Base-by-base conservation (phyloP, 805 yeast genomes). In the Kluyveromyces starmeri region DNA sequence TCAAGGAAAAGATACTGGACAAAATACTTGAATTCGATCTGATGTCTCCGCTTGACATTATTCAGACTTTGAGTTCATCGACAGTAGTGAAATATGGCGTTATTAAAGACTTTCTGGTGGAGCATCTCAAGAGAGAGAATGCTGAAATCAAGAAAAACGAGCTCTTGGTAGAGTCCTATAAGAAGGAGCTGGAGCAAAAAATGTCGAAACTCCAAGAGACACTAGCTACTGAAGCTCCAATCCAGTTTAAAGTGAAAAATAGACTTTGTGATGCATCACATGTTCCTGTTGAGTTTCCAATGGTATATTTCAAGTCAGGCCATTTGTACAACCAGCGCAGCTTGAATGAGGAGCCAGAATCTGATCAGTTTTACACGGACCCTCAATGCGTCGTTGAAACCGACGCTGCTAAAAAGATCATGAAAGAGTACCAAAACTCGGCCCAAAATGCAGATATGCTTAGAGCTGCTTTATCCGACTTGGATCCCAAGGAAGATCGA, bases 251-350 rank as follows among this genome's bases (percentile, higher is more conserved):
- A 22, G 34, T 78, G 3, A 84, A 78, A 46, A 71, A 73, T 41
- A 67, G 75, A 18, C 65, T 64, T 23, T 88, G 96, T 50, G 62
- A 73, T 10, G 66, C 73, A 12, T 88, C 96, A 51, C 64, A 70
- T 7, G 61, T 69, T 27, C 67, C 71, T 9, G 59, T 89, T 14
- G 94, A 83, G 39, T 66, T 78, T 27, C 96, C 97, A 0, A 70
- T 79, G 2, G 72, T 83, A 1, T 94, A 83, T 47, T 92, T 89
- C 62, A 72, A 75, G 43, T 92, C 98, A 61, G 68, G 70, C 20
- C 98, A 92, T 50, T 75, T 92, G 3, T 86, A 74, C 51, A 97
- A 92, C 51, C 83, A 80, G 45, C 65, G 80, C 28, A 92, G 98
- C 51, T 58, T 85, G 17, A 67, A 66, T 32, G 76, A 75, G 27